Conservation (phyloP, 768 basidiomycete genomes). For the Auriculariales sp. region DNA sequence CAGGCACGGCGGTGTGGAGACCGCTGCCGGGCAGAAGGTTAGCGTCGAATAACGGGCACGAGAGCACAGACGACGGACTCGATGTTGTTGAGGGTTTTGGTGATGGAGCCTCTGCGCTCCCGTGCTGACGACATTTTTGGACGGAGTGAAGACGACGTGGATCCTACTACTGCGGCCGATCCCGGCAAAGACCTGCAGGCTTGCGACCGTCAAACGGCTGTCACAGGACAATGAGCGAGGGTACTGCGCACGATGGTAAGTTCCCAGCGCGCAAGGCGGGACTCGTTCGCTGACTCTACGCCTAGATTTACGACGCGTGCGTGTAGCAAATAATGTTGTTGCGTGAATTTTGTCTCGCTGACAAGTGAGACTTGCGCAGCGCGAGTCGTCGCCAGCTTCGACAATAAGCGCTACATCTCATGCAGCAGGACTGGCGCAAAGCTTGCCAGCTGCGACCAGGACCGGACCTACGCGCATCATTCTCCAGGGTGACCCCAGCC, state of each 20-base stretch:
- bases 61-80: neutral
- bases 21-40: neutral
- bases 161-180: too few species aligned
- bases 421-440: neutral
- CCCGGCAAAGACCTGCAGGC: too few species aligned
- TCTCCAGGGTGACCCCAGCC: conserved; percentile 50
- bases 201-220: too few species aligned
- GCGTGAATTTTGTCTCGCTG: too few species aligned
- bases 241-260: too few species aligned
- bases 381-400: neutral
- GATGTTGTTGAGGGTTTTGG: neutral
- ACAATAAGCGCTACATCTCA: neutral
- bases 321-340: too few species aligned
- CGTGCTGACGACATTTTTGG: neutral
- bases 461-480: conserved; percentile 13
- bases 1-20: neutral
- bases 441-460: conserved; percentile 16
- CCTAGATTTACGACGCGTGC: too few species aligned
- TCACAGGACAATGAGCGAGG: too few species aligned
- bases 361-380: too few species aligned
- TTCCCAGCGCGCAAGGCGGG: too few species aligned
- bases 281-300: too few species aligned
- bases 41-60: neutral
- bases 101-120: conserved; percentile 1
- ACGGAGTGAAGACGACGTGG: too few species aligned